Evolutionary conservation across 768 basidiomycete species (phyloP).

Genomic region (Postia placenta): DNA sequence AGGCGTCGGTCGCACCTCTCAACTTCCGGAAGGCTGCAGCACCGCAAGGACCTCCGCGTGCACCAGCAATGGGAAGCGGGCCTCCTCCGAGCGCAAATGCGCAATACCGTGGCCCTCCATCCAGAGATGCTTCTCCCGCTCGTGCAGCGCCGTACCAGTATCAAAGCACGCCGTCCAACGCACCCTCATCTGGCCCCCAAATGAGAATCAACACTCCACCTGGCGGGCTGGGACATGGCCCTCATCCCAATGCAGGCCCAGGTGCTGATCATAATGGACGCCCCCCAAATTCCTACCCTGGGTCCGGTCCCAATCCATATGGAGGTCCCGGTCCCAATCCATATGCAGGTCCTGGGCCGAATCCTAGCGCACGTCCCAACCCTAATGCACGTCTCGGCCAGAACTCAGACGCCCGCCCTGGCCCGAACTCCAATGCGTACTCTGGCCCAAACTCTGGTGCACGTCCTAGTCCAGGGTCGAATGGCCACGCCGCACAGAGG

Average conservation of each 20-base stretch:
- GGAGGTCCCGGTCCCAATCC: neutral
- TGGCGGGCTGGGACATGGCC: too few species aligned
- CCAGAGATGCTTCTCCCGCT: neutral
- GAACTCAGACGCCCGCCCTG: too few species aligned
- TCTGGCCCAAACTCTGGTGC: too few species aligned
- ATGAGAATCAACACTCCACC: too few species aligned
- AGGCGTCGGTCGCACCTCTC: neutral
- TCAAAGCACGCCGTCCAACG: neutral
- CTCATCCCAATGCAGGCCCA: too few species aligned
- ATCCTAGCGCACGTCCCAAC: neutral
- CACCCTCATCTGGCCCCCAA: neutral
- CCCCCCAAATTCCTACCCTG: too few species aligned
- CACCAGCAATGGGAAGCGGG: too few species aligned
- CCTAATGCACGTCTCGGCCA: neutral
- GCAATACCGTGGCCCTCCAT: neutral
- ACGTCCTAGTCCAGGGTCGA: too few species aligned
- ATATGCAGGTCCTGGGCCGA: neutral
- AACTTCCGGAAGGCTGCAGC: neutral
- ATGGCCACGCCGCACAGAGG: neutral
- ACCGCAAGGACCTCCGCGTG: neutral
- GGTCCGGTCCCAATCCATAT: neutral
- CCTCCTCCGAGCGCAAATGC: neutral
- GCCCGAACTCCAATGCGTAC: too few species aligned
- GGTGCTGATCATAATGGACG: too few species aligned
- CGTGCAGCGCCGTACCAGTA: neutral